Base-by-base conservation (phyloP, 2,329 filamentous ascomycete genomes). In the Rhytidhysteron rufulum region DNA sequence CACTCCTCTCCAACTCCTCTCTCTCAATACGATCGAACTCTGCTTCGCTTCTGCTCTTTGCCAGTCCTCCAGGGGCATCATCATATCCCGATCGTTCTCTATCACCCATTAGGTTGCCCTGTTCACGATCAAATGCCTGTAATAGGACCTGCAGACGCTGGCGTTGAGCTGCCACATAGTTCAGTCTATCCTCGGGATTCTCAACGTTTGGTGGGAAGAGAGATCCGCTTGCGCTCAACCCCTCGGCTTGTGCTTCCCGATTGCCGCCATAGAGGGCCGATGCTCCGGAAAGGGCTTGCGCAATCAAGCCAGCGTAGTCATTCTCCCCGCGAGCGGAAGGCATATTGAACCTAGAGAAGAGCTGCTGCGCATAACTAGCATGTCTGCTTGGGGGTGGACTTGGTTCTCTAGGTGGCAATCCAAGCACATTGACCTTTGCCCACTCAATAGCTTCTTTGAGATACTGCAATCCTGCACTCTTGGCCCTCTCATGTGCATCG, bases 11-110 rank as follows among this genome's bases (percentile, higher is more conserved):
- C 70, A 70, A 76, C 58, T 90, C 85, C 24, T 83, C 64, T 21
- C 58, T 81, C 47, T 93, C 86, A 51, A 94, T 87, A 62, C 88
- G 86, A 58, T 95, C 89, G 58, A 96, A 96, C 53, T 95, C 91
- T 16, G 79, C 80, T 60, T 95, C 89, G 62, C 87, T 94, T 48
- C 82, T 82, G 58, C 86, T 91, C 69, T 91, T 91, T 54, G 80
- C 84, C 54, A 95, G 68, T 3, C 72, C 80, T 45, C 62, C 56
- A 49, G 72, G 74, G 34, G 72, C 63, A n/a, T 74, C 71, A 45
- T 62, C 71, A 71, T 44, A 70, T 62, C 21, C 49, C 37, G 74
- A 67, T 45, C 72, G 65, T 3, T 66, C 57, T 33, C 60, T 47
- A 40, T 59, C 48, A 10, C 48, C 42, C 55, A 60, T 55, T 41